Percentiles rank a stretch among this genome's conserved stretches.
These are phyloP conservation scores for Verticillium dahliae DNA, from an alignment of 2,329 filamentous ascomycete species.

Conservation along the genomic window DNA sequence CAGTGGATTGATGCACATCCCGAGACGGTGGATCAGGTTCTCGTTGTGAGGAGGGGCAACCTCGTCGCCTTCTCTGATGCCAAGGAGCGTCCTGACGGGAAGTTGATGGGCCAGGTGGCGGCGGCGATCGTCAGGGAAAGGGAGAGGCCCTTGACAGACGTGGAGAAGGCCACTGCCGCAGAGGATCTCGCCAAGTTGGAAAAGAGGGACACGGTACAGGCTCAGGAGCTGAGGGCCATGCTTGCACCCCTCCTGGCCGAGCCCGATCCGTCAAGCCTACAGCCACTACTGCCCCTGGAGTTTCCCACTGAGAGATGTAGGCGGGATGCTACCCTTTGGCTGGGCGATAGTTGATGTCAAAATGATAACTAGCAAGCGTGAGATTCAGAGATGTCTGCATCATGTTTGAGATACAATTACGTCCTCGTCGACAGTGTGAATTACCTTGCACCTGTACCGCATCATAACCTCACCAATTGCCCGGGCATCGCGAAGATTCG, in stretches of 20 bases:
- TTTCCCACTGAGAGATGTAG: conserved; percentile 7
- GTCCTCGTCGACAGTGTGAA: too few species aligned
- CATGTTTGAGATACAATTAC: too few species aligned
- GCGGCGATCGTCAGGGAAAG: conserved; percentile 20
- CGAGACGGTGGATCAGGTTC: conserved; percentile 23
- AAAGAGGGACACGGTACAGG: conserved; percentile 13
- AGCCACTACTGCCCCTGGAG: conserved; percentile 12
- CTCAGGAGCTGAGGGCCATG: conserved; percentile 17
- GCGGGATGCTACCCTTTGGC: conserved; percentile 2
- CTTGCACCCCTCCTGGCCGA: conserved; percentile 15
- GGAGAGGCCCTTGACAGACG: conserved; percentile 16
- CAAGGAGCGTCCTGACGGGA: background rate
- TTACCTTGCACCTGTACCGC: too few species aligned
- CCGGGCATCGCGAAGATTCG: too few species aligned
- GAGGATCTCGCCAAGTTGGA: conserved; percentile 18
- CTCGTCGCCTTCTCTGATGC: conserved; percentile 22
- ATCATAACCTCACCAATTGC: too few species aligned
- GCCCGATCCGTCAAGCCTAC: conserved; percentile 1
- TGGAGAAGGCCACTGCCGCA: conserved; percentile 17
- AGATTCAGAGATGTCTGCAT: too few species aligned
- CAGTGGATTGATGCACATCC: conserved; percentile 24
- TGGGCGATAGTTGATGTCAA: background rate
- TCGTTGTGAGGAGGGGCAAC: conserved; percentile 31
- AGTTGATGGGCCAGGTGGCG: conserved; percentile 9
- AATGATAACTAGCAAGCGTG: background rate